phyloP scores from a whole-genome alignment of 2,329 filamentous ascomycete genomes.

The Fusarium clavum region DNA sequence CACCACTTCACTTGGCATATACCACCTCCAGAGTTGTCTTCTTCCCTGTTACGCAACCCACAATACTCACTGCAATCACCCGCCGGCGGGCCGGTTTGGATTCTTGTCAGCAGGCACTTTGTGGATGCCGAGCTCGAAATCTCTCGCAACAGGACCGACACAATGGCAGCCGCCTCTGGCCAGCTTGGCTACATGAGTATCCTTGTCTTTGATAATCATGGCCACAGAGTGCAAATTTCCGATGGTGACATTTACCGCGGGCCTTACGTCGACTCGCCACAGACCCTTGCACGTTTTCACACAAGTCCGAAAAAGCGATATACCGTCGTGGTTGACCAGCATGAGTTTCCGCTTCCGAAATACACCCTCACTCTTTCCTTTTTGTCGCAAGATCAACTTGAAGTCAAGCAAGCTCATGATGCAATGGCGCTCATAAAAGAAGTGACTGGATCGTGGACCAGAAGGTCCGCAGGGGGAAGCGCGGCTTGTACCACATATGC shows the following conservation, averaged over 20 bases:
- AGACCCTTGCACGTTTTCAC: constrained; percentile 81
- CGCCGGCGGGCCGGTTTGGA: constrained; percentile 76
- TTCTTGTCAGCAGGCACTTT: constrained; percentile 89
- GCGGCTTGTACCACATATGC: constrained; percentile 80
- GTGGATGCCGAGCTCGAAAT: constrained; percentile 73
- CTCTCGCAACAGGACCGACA: constrained; percentile 57
- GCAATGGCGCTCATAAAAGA: constrained; percentile 69
- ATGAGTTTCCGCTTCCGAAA: constrained; percentile 76
- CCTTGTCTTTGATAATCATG: constrained; percentile 79
- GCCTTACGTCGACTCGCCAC: constrained; percentile 93
- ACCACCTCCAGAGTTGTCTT: constrained; percentile 60
- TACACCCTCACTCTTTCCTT: constrained; percentile 91
- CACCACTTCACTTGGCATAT: constrained; percentile 89
- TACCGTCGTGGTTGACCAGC: constrained; percentile 78
- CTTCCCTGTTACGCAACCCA: constrained; percentile 72
- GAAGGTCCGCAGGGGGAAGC: constrained; percentile 85
- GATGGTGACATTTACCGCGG: constrained; percentile 78
- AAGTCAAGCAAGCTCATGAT: constrained; percentile 70
- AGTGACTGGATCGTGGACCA: constrained; percentile 76
- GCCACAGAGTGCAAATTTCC: constrained; percentile 78
- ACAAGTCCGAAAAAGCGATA: constrained; percentile 56
- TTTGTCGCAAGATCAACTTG: constrained; percentile 75
- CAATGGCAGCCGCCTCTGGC: constrained; percentile 59
- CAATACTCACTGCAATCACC: constrained; percentile 77
- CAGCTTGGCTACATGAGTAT: constrained; percentile 87